These are phyloP conservation scores for Cytospora piceicola DNA, from an alignment of 2,329 filamentous ascomycete genomes.

Conservation along the genomic window DNA sequence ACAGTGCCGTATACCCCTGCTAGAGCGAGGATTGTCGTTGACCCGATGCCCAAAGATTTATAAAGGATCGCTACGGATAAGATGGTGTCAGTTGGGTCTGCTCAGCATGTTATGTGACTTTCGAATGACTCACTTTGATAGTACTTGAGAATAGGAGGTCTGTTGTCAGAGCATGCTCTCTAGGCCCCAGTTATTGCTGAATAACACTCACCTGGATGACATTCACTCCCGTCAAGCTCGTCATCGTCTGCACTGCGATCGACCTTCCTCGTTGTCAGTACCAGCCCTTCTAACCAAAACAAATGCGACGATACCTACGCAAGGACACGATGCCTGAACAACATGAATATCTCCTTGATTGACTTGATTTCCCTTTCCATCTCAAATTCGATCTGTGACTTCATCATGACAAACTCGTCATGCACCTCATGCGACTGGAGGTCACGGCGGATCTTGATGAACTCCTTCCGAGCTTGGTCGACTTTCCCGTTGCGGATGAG, in stretches of 20 bases:
- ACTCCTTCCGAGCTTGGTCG: slow-evolving; percentile 53
- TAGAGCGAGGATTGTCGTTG: slow-evolving; percentile 55
- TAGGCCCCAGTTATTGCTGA: fast-evolving
- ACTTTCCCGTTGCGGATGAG: slow-evolving; percentile 54
- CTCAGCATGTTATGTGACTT: background rate
- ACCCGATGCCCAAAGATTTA: slow-evolving; percentile 55
- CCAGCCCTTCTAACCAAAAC: background rate
- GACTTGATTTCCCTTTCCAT: slow-evolving; percentile 58
- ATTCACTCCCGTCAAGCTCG: slow-evolving; percentile 59
- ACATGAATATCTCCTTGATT: slow-evolving; percentile 53
- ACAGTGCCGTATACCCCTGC: slow-evolving; percentile 59
- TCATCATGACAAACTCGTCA: slow-evolving; percentile 59
- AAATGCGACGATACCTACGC: slow-evolving; percentile 43
- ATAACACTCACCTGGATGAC: slow-evolving; percentile 48
- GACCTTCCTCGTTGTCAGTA: slow-evolving; percentile 35
- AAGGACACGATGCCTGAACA: slow-evolving; percentile 56
- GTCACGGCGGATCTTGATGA: slow-evolving; percentile 52
- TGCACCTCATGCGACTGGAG: slow-evolving; percentile 48
- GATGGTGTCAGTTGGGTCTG: background rate
- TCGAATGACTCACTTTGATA: slow-evolving; percentile 31
- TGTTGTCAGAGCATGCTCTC: slow-evolving; percentile 39
- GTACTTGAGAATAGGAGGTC: slow-evolving; percentile 6
- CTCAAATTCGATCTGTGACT: slow-evolving; percentile 59
- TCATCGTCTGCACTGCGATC: slow-evolving; percentile 62
- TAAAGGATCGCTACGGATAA: slow-evolving; percentile 52